These are phyloP conservation scores for Arabidopsis arenosa DNA, from an alignment of 345 rosid genomes.

Conservation along the genomic window DNA sequence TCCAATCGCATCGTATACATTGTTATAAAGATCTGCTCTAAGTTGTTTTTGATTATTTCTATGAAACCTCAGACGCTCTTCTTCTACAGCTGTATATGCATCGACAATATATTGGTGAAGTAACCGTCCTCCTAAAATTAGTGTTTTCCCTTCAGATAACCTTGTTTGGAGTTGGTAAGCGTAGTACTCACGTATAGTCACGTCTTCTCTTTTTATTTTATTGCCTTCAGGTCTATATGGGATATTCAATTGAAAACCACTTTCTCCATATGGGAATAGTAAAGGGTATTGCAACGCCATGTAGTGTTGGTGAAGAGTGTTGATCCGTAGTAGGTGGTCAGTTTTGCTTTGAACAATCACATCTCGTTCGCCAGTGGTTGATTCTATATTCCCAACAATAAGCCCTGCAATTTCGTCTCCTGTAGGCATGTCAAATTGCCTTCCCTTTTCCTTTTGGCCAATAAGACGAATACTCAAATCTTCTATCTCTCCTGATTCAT, in stretches of 20 bases:
- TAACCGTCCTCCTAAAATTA: neutral
- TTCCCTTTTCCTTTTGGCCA: neutral
- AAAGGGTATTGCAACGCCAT: neutral
- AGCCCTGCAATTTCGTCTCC: neutral
- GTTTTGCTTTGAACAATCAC: neutral
- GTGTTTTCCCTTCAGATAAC: neutral
- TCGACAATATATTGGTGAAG: neutral
- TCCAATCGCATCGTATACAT: neutral
- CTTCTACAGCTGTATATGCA: neutral
- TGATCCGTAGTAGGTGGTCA: neutral
- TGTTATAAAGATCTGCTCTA: neutral
- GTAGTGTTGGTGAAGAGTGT: neutral
- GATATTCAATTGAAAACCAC: too few relatives aligned
- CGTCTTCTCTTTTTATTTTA: too few relatives aligned
- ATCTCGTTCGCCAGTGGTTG: neutral
- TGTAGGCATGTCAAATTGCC: neutral
- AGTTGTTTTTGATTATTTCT: neutral
- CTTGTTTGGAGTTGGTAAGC: constrained; percentile 11
- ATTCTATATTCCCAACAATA: neutral
- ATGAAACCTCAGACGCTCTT: neutral
- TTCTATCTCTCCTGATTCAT: neutral
- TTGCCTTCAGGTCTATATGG: too few relatives aligned
- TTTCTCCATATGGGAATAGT: neutral
- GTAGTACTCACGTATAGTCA: neutral
- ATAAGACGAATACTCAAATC: neutral